Base-by-base conservation (phyloP, 805 yeast species). In the Candida andamanensis region DNA sequence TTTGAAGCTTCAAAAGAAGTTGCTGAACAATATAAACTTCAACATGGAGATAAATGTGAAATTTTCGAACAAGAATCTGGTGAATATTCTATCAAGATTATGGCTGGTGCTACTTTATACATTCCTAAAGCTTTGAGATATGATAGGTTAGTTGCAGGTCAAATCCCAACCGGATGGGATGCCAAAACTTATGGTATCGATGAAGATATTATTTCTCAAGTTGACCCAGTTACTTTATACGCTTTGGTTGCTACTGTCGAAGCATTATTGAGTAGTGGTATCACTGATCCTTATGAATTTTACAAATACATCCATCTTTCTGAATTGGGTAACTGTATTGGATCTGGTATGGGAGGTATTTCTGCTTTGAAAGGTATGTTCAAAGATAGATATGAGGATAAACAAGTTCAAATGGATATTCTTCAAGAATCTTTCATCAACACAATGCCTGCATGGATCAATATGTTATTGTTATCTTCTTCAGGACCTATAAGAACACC, bases 301-400 rank as follows among this genome's bases (percentile, higher is more conserved):
- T 92, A 92, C 75, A 81, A 90, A 68, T 94, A 92, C 59, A 95
- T 94, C 30, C 99, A 92, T 62, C 95, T 92, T 36, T 87, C 97
- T 28, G 97, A 92, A 67, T 87, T 92, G 48, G 99, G 98, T 71
- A 94, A 90, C 76, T 89, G 97, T 75, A 83, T 95, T 29, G 99
- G 99, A 71, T 87, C 97, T 36, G 99, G 99, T 78, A 90, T 92
- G 95, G 99, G 99, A 67, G 99, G 99, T 81, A 94, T 90, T 51
- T 60, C 83, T 49, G 98, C 99, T 32, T 68, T 92, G 56, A 85
- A 94, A 62, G 97, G 96, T 50, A 92, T 92, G 97, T 92, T 87
- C 74, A 87, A 76, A 64, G 95, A 90, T 56, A 80, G 99, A 69
- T 92, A 74, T 69, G 69, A 76, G 49, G 99, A 92, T 60, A 72